Conservation (phyloP, 495 filamentous ascomycete species). For the Penicillium argentinense region DNA sequence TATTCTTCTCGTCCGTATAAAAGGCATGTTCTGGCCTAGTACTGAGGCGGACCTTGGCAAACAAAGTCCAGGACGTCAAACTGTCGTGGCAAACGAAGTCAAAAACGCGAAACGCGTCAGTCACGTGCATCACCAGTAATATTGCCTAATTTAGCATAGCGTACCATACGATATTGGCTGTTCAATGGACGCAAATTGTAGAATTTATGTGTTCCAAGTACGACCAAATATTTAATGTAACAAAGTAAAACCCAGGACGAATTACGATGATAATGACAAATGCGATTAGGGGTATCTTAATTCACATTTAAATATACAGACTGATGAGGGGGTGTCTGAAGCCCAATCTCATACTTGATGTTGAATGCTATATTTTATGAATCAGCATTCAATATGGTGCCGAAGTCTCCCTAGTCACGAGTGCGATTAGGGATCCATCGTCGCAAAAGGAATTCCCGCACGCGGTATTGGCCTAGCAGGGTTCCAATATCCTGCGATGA, state of each 20-base stretch:
- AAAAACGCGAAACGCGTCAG: constrained; percentile 38
- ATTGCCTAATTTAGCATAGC: constrained; percentile 31
- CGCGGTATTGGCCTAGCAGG: constrained; percentile 68
- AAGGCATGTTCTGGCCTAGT: neutral
- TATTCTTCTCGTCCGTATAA: no score
- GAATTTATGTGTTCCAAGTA: no score
- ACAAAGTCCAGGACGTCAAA: no score
- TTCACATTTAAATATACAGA: neutral
- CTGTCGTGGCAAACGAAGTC: constrained; percentile 4
- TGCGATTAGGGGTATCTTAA: constrained; percentile 1
- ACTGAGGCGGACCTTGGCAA: neutral
- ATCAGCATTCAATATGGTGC: no score
- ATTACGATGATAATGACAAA: constrained; percentile 10
- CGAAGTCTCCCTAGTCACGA: constrained; percentile 58
- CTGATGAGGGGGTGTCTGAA: constrained; percentile 19
- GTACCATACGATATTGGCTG: no score
- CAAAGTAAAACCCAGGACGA: no score
- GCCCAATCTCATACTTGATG: constrained; percentile 2
- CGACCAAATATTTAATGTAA: no score
- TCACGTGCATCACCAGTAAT: constrained; percentile 38
- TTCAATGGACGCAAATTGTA: no score
- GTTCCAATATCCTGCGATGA: constrained; percentile 55
- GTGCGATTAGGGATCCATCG: constrained; percentile 84
- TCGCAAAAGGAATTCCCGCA: constrained; percentile 78
- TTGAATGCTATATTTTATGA: no score